Percentiles rank a stretch among this genome's conserved stretches.
Conservation (phyloP, 2,329 filamentous ascomycete species). For the Dactylellina drechsleri region DNA sequence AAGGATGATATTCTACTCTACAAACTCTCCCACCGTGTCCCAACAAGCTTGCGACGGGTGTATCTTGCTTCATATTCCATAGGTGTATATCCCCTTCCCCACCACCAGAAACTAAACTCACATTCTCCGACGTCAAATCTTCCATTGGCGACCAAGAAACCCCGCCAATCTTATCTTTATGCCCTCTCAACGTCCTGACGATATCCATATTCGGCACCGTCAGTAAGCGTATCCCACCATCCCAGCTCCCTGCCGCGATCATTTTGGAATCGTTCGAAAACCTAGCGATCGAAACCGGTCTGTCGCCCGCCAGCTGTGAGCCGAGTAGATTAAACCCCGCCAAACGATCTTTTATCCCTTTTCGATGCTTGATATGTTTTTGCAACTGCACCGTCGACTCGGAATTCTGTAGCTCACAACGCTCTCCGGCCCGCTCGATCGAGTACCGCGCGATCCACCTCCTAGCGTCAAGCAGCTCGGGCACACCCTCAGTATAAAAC, state of each 20-base stretch:
- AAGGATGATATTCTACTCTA: constrained; percentile 92
- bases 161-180: constrained; percentile 88
- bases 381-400: constrained; percentile 86
- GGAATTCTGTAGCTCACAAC: constrained; percentile 78
- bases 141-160: constrained; percentile 89
- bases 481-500: constrained; percentile 87
- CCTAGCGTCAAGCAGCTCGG: constrained; percentile 78
- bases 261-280: constrained; percentile 86
- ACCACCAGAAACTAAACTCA: constrained; percentile 90
- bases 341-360: constrained; percentile 83
- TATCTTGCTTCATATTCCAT: constrained; percentile 89
- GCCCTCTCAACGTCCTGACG: constrained; percentile 79
- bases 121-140: constrained; percentile 74
- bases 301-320: constrained; percentile 89
- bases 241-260: constrained; percentile 92
- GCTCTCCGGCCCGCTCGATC: constrained; percentile 79
- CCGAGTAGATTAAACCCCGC: constrained; percentile 89
- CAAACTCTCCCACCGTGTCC: constrained; percentile 90
- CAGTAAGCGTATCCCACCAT: constrained; percentile 85
- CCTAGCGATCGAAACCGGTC: constrained; percentile 89
- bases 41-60: constrained; percentile 80
- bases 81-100: constrained; percentile 87
- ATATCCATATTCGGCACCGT: constrained; percentile 83
- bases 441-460: constrained; percentile 84
- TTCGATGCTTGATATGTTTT: constrained; percentile 91